Evolutionary conservation across 352 stramenopile genomes (phyloP).

Genomic region (Plasmopara halstedii): DNA sequence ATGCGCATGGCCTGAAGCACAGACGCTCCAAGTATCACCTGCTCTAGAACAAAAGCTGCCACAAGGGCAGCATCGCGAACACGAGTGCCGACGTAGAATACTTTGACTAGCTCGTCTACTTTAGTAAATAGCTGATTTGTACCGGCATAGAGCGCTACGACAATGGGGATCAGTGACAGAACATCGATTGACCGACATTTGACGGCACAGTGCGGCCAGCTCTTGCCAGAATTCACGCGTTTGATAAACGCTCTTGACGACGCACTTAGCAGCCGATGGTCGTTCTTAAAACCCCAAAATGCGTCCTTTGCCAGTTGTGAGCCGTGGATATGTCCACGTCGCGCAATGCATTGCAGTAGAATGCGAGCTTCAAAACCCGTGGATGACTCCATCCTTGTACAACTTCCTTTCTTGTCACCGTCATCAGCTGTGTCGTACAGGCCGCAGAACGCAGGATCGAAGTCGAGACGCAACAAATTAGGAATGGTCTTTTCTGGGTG

Average conservation of each 20-base stretch:
- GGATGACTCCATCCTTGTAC: conserved; percentile 57
- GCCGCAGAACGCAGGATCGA: conserved; percentile 72
- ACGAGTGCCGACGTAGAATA: conserved; percentile 68
- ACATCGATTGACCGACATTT: conserved; percentile 78
- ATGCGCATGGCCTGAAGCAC: conserved; percentile 79
- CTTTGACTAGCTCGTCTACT: conserved; percentile 69
- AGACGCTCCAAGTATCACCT: conserved; percentile 67
- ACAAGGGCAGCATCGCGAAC: conserved; percentile 66
- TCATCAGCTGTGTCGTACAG: conserved; percentile 40
- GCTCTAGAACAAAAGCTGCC: conserved; percentile 69
- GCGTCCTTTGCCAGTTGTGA: conserved; percentile 71
- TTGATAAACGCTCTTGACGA: conserved; percentile 72
- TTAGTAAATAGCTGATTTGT: conserved; percentile 77
- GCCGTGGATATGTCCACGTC: conserved; percentile 60
- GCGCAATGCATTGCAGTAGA: conserved; percentile 60
- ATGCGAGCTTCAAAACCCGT: conserved; percentile 74
- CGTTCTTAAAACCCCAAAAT: conserved; percentile 80
- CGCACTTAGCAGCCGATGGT: conserved; percentile 60
- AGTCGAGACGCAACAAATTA: conserved; percentile 61
- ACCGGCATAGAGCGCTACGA: conserved; percentile 72
- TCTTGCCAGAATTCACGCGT: conserved; percentile 58
- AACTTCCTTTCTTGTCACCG: conserved; percentile 25
- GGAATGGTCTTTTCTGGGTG: conserved; percentile 74
- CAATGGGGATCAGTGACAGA: conserved; percentile 58
- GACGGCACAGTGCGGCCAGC: conserved; percentile 63